Conservation (phyloP, 345 rosid species). For the Dipteronia sinensis region DNA sequence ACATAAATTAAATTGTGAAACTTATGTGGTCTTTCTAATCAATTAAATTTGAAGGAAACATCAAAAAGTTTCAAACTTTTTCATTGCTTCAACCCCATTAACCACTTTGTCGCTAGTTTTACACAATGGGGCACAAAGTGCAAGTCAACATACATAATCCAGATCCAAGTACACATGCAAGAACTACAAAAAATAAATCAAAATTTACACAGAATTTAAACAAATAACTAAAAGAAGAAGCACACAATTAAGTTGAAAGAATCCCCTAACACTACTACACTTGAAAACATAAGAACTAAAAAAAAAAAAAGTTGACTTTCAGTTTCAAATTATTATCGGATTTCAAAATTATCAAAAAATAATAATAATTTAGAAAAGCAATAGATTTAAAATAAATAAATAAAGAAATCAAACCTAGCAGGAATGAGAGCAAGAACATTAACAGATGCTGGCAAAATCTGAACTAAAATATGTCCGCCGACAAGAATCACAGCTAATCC, state of each 20-base stretch:
- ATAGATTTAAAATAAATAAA: background rate
- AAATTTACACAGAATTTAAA: no score
- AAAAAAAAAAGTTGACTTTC: background rate
- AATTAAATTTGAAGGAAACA: no score
- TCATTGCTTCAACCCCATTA: no score
- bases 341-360: background rate
- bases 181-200: background rate
- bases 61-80: background rate
- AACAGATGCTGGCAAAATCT: conserved; percentile 69
- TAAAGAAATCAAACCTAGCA: conserved; percentile 51
- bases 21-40: background rate
- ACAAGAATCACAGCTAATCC: conserved; percentile 80
- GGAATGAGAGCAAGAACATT: conserved; percentile 88
- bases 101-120: background rate
- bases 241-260: no score
- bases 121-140: background rate
- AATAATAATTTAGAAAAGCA: background rate
- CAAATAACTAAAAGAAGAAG: no score
- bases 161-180: background rate
- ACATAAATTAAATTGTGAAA: no score
- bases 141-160: background rate
- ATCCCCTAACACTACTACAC: background rate
- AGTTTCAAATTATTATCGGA: background rate
- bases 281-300: background rate
- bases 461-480: conserved; percentile 78